phyloP scores from a whole-genome alignment of 1,284 basidiomycete species.

The Ganoderma meredithae region DNA sequence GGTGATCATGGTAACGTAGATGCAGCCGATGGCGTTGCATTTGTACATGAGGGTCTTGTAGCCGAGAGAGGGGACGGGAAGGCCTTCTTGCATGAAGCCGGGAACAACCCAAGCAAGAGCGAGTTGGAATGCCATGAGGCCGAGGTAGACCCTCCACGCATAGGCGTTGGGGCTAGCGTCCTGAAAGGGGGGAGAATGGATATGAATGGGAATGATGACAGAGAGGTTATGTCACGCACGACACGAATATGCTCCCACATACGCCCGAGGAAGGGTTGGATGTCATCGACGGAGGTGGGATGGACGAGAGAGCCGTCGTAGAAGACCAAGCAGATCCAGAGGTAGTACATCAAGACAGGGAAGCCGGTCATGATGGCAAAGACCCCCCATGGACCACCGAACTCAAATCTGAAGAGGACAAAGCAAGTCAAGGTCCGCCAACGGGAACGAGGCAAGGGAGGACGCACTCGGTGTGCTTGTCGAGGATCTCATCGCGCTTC shows the following conservation, averaged over 20 bases:
- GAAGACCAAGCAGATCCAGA: conserved; percentile 98
- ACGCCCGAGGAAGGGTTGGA: conserved; percentile 80
- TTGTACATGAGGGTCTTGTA: conserved; percentile 96
- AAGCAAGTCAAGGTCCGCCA: conserved; percentile 3
- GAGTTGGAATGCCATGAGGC: conserved; percentile 91
- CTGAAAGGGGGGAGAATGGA: conserved; percentile 47
- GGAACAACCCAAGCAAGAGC: conserved; percentile 91
- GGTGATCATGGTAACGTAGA: conserved; percentile 88
- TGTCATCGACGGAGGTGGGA: conserved; percentile 76
- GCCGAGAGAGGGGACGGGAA: conserved; percentile 90
- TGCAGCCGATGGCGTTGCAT: conserved; percentile 92
- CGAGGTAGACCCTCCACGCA: conserved; percentile 90
- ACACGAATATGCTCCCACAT: conserved; percentile 88
- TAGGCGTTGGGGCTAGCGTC: conserved; percentile 92
- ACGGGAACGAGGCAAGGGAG: background rate
- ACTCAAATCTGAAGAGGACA: conserved; percentile 77
- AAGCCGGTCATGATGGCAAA: conserved; percentile 95
- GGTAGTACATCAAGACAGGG: conserved; percentile 95
- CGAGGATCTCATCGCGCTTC: conserved; percentile 75
- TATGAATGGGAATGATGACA: background rate
- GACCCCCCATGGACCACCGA: conserved; percentile 94
- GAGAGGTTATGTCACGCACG: conserved; percentile 53
- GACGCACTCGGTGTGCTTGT: conserved; percentile 77
- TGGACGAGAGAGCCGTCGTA: conserved; percentile 90
- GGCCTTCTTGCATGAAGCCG: conserved; percentile 92